These are phyloP conservation scores for Amanita pseudoporphyria DNA, from an alignment of 768 basidiomycete genomes.

Conservation along the genomic window DNA sequence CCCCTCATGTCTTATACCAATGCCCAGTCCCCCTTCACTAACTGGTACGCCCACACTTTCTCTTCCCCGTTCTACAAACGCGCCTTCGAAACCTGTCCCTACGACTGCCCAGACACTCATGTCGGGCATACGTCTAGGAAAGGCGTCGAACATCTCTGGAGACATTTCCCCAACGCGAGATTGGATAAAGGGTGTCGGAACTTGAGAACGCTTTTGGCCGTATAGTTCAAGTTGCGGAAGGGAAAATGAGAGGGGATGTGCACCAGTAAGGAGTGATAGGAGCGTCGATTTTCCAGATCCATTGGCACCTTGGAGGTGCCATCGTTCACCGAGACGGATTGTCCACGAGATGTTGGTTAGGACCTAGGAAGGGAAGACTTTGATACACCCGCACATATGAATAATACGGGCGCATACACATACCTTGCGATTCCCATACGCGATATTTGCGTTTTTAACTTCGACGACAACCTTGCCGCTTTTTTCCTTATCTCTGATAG, in stretches of 20 bases:
- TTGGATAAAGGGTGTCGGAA: slow-evolving; percentile 61
- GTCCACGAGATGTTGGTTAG: slow-evolving; percentile 76
- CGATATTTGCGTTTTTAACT: slow-evolving; percentile 57
- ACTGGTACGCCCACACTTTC: slow-evolving; percentile 37
- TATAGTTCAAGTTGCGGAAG: slow-evolving; percentile 27
- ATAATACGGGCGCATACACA: slow-evolving; percentile 4
- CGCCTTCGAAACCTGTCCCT: slow-evolving; percentile 85
- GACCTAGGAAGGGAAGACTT: slow-evolving; percentile 35
- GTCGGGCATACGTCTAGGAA: slow-evolving; percentile 56
- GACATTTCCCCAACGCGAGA: slow-evolving; percentile 70
- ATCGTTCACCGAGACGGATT: slow-evolving; percentile 72
- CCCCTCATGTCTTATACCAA: slow-evolving; percentile 13
- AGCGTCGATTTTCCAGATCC: slow-evolving; percentile 96
- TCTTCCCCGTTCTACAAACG: slow-evolving; percentile 42
- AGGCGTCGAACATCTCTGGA: slow-evolving; percentile 87
- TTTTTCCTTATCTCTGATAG: neutral
- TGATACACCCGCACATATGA: neutral
- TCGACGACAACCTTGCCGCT: slow-evolving; percentile 35
- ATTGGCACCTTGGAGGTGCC: slow-evolving; percentile 87
- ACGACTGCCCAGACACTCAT: slow-evolving; percentile 74
- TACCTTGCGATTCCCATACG: slow-evolving; percentile 60
- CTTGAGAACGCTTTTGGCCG: slow-evolving; percentile 26
- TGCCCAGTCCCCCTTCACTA: slow-evolving; percentile 19
- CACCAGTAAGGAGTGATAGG: slow-evolving; percentile 81
- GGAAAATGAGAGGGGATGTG: slow-evolving; percentile 78